These are phyloP conservation scores for Flaveria ramosissima DNA, from an alignment of 129 eudicot genomes.

Conservation along the genomic window DNA sequence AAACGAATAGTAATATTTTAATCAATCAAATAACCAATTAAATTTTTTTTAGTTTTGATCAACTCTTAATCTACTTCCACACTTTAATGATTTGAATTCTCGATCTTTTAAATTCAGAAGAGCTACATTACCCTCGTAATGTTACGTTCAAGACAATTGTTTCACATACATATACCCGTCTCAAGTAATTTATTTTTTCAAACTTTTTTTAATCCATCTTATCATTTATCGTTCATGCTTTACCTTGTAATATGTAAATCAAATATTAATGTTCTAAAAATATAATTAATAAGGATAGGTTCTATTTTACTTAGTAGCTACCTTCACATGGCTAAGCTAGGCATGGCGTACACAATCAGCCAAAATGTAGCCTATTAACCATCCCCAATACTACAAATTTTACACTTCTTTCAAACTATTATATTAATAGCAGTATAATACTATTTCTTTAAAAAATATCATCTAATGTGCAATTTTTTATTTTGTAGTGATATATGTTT, in stretches of 20 bases:
- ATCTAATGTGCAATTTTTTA: background rate
- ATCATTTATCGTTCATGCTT: background rate
- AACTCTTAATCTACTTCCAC: too few species aligned
- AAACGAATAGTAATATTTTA: too few species aligned
- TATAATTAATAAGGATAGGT: background rate
- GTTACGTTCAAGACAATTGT: too few species aligned
- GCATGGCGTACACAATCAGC: too few species aligned
- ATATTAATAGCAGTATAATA: background rate
- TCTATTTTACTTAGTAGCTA: background rate
- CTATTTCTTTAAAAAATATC: background rate
- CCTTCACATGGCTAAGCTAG: slow-evolving; percentile 28
- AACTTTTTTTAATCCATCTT: background rate
- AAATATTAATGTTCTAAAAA: background rate
- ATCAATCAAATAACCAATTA: too few species aligned
- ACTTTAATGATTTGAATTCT: too few species aligned
- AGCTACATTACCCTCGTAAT: too few species aligned
- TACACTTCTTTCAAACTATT: background rate
- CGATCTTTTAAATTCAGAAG: too few species aligned
- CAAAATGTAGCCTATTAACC: too few species aligned
- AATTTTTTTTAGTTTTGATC: too few species aligned
- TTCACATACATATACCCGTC: background rate
- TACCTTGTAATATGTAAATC: background rate
- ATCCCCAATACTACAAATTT: background rate
- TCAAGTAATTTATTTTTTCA: background rate
- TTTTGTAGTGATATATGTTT: background rate